Evolutionary conservation across 1,284 basidiomycete species (phyloP).

Genomic region (Cryptococcus jaspeensis): DNA sequence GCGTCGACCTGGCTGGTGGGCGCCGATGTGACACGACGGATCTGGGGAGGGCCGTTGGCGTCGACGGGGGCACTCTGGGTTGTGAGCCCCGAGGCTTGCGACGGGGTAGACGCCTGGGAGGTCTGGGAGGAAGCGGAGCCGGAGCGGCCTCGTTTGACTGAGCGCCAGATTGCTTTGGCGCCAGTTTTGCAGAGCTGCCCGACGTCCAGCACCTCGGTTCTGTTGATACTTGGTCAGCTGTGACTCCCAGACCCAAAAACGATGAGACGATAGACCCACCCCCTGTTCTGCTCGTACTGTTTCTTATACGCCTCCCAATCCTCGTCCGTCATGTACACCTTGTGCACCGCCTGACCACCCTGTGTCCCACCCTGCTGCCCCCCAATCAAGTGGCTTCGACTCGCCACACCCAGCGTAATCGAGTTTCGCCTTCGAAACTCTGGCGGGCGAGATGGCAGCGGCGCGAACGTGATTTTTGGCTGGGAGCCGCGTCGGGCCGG

Average conservation of each 20-base stretch:
- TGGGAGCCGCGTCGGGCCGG: conserved; percentile 5
- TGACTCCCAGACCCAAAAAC: neutral
- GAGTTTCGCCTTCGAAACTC: conserved; percentile 44
- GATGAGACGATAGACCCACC: conserved; percentile 23
- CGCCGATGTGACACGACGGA: too few species aligned
- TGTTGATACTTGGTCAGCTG: neutral
- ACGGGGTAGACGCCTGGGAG: conserved; percentile 9
- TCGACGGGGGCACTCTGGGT: neutral
- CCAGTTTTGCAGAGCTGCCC: conserved; percentile 38
- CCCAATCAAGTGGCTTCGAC: conserved; percentile 39
- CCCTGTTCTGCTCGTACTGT: conserved; percentile 26
- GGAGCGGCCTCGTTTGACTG: conserved; percentile 26
- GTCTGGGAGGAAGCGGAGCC: conserved; percentile 5
- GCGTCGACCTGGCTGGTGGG: neutral
- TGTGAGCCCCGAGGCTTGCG: neutral
- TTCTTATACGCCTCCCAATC: conserved; percentile 48
- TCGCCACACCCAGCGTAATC: conserved; percentile 47
- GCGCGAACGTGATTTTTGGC: conserved; percentile 35
- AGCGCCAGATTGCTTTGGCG: conserved; percentile 45
- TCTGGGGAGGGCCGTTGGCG: neutral
- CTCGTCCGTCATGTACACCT: conserved; percentile 44
- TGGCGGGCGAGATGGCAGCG: conserved; percentile 36
- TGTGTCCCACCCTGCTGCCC: conserved; percentile 19
- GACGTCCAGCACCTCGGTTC: conserved; percentile 38
- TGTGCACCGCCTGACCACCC: conserved; percentile 11